Evolutionary conservation across 2,329 filamentous ascomycete species (phyloP), one percentile per base, ranked within the genome.

Genomic region (Macroventuria anomochaeta): DNA sequence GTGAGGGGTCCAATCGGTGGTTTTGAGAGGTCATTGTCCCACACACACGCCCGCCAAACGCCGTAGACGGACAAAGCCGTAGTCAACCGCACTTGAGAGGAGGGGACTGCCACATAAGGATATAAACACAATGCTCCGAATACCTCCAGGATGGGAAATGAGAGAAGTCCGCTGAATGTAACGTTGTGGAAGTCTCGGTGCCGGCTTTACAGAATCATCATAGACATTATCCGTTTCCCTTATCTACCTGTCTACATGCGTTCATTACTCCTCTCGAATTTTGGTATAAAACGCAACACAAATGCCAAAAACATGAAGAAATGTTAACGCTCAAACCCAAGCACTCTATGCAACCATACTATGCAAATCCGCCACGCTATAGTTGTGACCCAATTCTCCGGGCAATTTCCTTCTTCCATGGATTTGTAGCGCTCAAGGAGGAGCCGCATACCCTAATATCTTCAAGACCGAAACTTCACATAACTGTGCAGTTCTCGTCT

Each of bases 401-500:
- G 17, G n/a, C 21, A 11, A 17, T 11, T 7, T 4, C 8, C 8
- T 29, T 18, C 18, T 21, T 12, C 33, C 41, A 46, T 23, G 20
- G 13, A 18, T 20, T 10, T 28, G n/a, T 38, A 15, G 36, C 12
- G 17, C 26, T 11, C 5, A 23, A 11, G 21, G 11, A 12, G 21
- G 13, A 15, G 8, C 23, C 23, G 5, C 5, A 25, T 8, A 25
- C 23, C 23, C 8, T 12, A 2, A 7, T 12, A 17, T 8, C 7
- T 1, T 1, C 12, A 13, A 41, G 6, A 11, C 10, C 5, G 21
- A 12, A 3, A 23, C 4, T 44, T 62, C 55, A 76, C 73, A 76
- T 76, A 28, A 76, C 70, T 31, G 69, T 49, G 52, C 73, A 76
- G 34, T 74, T 74, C 50, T 75, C 73, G 38, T 75, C 72, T 52